Evolutionary conservation across 2,329 filamentous ascomycete genomes (phyloP).

Genomic region (Cyclaneusma minus): DNA sequence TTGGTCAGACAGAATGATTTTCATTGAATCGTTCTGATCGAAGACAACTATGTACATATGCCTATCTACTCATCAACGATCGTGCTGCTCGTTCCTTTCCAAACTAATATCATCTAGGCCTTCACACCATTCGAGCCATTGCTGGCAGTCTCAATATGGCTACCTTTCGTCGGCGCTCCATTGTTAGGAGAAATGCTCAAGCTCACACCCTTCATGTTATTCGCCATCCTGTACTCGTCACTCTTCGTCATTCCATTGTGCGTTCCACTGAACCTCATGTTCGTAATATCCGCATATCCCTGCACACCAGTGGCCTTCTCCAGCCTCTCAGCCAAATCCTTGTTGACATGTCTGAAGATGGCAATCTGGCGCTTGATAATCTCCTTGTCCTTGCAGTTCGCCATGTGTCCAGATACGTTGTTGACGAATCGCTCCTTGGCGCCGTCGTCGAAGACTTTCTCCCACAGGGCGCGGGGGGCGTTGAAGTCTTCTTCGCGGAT

Average conservation of each 20-base stretch:
- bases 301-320: constrained; percentile 48
- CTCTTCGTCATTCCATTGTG: constrained; percentile 41
- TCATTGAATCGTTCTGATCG: too few relatives aligned
- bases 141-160: constrained; percentile 18
- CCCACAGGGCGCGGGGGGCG: constrained; percentile 41
- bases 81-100: too few relatives aligned
- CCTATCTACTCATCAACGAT: too few relatives aligned
- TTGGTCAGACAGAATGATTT: too few relatives aligned
- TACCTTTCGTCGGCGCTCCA: constrained; percentile 29
- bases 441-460: constrained; percentile 42
- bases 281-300: constrained; percentile 40
- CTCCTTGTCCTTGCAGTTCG: constrained; percentile 38
- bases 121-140: too few relatives aligned
- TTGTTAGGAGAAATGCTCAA: constrained; percentile 25
- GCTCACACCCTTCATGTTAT: constrained; percentile 26
- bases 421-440: constrained; percentile 41
- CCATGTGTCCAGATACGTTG: constrained; percentile 47
- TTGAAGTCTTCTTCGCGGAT: constrained; percentile 24
- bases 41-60: too few relatives aligned
- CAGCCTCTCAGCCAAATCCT: constrained; percentile 38
- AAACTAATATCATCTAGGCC: too few relatives aligned
- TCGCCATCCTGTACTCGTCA: constrained; percentile 30
- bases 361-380: constrained; percentile 49
- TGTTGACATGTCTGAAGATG: constrained; percentile 47
- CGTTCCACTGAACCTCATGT: constrained; percentile 40